Evolutionary conservation across 2,329 filamentous ascomycete genomes (phyloP), one percentile per base, ranked within the genome.

Genomic region (Sporothrix euskadiensis): DNA sequence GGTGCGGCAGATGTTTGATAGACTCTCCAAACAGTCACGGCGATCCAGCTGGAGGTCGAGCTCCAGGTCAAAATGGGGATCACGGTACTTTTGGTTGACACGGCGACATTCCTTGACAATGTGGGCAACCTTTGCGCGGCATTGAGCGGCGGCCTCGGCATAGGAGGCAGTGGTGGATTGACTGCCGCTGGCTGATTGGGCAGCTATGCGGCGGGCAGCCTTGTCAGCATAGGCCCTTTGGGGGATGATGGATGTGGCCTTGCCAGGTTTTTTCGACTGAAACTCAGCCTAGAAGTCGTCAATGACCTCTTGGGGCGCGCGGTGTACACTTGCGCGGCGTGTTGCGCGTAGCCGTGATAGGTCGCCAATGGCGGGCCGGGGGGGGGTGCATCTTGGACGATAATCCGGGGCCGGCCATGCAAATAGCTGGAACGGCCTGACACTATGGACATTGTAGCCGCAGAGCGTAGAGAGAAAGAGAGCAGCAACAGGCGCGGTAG

Each of bases 61-160:
- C 79, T 96, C 93, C 70, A 97, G 89, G 79, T 97, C 92, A 79
- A 97, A 97, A 80, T 96, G 90, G n/a, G 90, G 88, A 79, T 97
- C 93, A 19, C 91, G 88, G 79, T 97, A 97, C 81, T 94, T 95
- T 78, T 94, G 91, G 81, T 97, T 97, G 73, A 94, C 85, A 9
- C 92, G 87, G 30, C 89, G 86, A 80, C 93, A 97, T 78, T 90
- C 88, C 73, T 84, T 84, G 68, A 88, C 85, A 74, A 90, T 90
- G 79, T 88, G 87, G 35, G 84, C 85, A 3, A 86, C 91, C 82
- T 87, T 92, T 73, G 87, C 87, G 71, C 84, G 85, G 81, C 93
- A 97, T 73, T 90, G 87, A 30, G 86, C 86, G 3, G 86, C 88
- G 0, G 92, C 93, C 77, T 93, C 88, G 71, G 93, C 89, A 78